A percentile compares a stretch with the other conserved stretches of the same genome.
Conservation (phyloP, 345 rosid species). For the Lepidium aucheri region DNA sequence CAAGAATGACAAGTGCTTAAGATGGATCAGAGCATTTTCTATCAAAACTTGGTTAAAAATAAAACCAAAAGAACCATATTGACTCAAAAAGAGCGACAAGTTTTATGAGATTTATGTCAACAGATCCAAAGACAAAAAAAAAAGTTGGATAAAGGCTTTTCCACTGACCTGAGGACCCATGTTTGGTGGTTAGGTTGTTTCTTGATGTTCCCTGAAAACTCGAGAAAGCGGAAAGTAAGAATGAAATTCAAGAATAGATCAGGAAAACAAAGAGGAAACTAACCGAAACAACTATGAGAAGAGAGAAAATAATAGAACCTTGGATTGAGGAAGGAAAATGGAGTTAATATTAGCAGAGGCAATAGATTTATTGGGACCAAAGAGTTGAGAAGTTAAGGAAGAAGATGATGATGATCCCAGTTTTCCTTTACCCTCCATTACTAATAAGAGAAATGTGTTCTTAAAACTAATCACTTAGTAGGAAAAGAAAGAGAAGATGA, state of each 20-base stretch:
- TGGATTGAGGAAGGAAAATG: constrained; percentile 52
- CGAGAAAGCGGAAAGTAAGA: not conserved
- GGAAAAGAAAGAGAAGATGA: not conserved
- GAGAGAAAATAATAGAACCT: constrained; percentile 24
- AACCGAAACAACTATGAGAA: no score
- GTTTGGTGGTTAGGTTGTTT: constrained; percentile 39
- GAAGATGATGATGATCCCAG: constrained; percentile 33
- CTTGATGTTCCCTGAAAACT: constrained; percentile 40
- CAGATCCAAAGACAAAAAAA: not conserved
- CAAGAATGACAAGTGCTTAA: not conserved
- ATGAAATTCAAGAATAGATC: no score
- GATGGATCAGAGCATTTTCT: not conserved
- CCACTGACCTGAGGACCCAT: constrained; percentile 41
- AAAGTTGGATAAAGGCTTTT: not conserved
- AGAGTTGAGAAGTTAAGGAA: constrained; percentile 54
- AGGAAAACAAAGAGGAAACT: no score
- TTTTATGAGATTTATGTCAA: not conserved
- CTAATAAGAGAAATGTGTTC: not conserved
- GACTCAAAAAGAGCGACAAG: not conserved
- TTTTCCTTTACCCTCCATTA: constrained; percentile 51
- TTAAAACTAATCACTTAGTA: not conserved
- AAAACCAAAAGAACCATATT: not conserved
- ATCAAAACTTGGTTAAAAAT: not conserved
- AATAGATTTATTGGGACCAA: constrained; percentile 53
- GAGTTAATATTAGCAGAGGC: constrained; percentile 53